A percentile compares a stretch with the other conserved stretches of the same genome.
phyloP scores from a whole-genome alignment of 768 basidiomycete genomes.

The Suillus fuscotomentosus region DNA sequence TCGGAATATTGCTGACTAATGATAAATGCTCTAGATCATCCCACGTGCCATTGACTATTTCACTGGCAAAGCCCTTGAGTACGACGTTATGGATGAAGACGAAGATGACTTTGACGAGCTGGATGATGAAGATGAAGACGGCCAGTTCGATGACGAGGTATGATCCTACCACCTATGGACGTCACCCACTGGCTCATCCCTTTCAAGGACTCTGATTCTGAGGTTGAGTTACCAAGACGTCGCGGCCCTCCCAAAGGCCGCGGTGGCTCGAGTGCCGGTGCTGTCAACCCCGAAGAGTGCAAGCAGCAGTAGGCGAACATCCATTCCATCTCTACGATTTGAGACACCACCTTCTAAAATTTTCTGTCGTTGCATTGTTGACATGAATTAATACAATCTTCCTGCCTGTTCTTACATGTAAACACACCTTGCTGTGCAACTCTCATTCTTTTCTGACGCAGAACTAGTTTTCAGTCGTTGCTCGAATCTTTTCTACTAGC shows the following conservation, averaged over 20 bases:
- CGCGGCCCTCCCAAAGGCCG: conserved; percentile 60
- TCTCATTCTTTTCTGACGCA: conserved; percentile 1
- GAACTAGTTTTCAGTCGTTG: not conserved
- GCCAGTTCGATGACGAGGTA: conserved; percentile 61
- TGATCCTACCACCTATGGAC: conserved; percentile 20
- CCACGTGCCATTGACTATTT: conserved; percentile 97
- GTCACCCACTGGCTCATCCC: conserved; percentile 11
- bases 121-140: conserved; percentile 49
- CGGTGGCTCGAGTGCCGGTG: conserved; percentile 38
- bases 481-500: not conserved
- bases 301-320: conserved; percentile 71
- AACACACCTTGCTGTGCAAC: conserved; percentile 2
- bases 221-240: conserved; percentile 58
- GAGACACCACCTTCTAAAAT: not conserved
- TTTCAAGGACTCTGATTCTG: conserved; percentile 66
- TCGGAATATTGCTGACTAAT: conserved; percentile 6
- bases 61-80: conserved; percentile 93
- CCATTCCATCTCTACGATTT: not conserved
- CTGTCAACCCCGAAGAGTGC: conserved; percentile 77
- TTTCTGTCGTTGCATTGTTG: conserved; percentile 2
- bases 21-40: conserved; percentile 59
- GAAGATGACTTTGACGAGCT: conserved; percentile 62
- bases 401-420: not conserved
- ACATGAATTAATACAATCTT: conserved; percentile 4
- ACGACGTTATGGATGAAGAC: conserved; percentile 58